These are phyloP conservation scores for Ceratobasidium sp. DNA, from an alignment of 1,284 basidiomycete species.

Conservation along the genomic window DNA sequence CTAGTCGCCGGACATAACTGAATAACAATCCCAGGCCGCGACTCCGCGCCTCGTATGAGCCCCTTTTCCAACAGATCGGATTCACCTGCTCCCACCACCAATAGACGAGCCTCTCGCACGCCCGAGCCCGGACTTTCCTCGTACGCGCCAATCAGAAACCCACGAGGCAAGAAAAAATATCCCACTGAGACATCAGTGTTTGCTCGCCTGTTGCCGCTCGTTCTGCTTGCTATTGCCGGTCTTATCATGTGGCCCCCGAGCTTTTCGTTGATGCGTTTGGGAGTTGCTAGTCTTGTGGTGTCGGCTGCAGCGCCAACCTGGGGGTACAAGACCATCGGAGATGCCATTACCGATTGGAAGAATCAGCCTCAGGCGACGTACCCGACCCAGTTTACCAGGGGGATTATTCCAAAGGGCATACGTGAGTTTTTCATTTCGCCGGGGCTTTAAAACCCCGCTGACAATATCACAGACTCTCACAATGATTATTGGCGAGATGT, in stretches of 20 bases:
- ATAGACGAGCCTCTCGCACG: constrained; percentile 10
- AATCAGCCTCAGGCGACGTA: constrained; percentile 40
- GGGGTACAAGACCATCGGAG: constrained; percentile 28
- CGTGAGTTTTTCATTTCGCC: constrained; percentile 6
- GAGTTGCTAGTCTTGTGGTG: constrained; percentile 19
- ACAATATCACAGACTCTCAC: constrained; percentile 18
- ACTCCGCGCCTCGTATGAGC: background rate
- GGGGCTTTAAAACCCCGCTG: background rate
- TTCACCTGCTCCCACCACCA: constrained; percentile 5
- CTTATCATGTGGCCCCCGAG: constrained; percentile 39
- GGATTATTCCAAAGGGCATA: constrained; percentile 44
- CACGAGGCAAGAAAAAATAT: constrained; percentile 2
- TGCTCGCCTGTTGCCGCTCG: constrained; percentile 14
- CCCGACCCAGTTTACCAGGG: constrained; percentile 37
- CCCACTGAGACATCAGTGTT: background rate
- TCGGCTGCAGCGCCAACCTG: background rate
- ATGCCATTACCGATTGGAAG: constrained; percentile 40
- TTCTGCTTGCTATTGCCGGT: constrained; percentile 29
- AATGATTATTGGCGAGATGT: constrained; percentile 43
- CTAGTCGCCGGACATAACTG: background rate
- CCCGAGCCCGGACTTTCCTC: constrained; percentile 21
- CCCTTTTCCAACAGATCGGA: background rate
- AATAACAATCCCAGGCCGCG: background rate
- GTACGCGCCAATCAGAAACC: constrained; percentile 3
- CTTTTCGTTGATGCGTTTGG: constrained; percentile 32